Base-by-base conservation (phyloP, 2,329 filamentous ascomycete genomes). In the Pestalotiopsis sp. region DNA sequence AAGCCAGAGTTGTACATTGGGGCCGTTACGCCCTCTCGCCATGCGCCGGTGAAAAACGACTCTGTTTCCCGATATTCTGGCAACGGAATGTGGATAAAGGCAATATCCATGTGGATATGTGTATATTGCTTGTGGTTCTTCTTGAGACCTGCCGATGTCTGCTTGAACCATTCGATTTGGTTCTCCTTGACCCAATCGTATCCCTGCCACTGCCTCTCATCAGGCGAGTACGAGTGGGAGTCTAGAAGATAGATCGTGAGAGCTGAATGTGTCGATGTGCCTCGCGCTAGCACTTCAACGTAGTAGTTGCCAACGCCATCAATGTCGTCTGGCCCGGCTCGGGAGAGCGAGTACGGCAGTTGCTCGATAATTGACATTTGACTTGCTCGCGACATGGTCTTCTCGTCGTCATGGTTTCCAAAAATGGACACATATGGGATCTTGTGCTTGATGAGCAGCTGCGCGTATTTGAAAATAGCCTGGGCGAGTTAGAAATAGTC, bases 151-250 rank as follows among this genome's bases (percentile, higher is more conserved):
- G 91, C 84, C 0, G 93, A 90, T 1, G 93, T 97, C 70, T 88
- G 86, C 72, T 89, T 91, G 83, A 99, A 99, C 96, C 96, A 99
- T 67, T 93, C 89, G 68, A 98, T 97, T 79, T 99, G 96, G 73
- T 88, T 94, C 58, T 91, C 91, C 81, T 98, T 98, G 76, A 99
- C 83, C 96, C 96, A 99, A 80, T 98, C 95, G 77, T 99, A 99
- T 61, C 96, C 96, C n/a, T 89, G 88, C 78, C 90, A 98, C 68
- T 93, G 89, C 67, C 90, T 88, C 80, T 98, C 94, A 76, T 99
- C 92, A 0, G 94, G 94, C 4, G 93, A 94, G 79, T 98, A 97
- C 3, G 92, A 87, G 78, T 99, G 96, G 0, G 94, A 94, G 79
- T 99, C 96, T 58, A 99, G 88, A 71, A 99, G 85, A 80, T 98